Evolutionary conservation across 2,329 filamentous ascomycete genomes (phyloP).

Genomic region (Ilyonectria destructans): DNA sequence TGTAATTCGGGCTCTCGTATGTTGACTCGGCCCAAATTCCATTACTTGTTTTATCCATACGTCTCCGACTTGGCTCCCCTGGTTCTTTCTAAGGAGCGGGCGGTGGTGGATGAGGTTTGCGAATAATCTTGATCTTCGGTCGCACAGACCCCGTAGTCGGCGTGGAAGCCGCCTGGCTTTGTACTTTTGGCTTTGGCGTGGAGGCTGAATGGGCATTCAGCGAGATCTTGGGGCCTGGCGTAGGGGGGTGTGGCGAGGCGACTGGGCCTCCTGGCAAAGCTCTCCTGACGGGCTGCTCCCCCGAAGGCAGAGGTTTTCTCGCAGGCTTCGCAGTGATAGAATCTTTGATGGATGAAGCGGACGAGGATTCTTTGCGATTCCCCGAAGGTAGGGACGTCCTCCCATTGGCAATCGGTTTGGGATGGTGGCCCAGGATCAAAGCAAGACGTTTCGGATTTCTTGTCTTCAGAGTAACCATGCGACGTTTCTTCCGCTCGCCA

Average conservation of each 20-base stretch:
- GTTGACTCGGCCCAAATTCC: not conserved
- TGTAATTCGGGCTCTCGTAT: not conserved
- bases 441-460: constrained; percentile 55
- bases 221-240: constrained; percentile 49
- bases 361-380: constrained; percentile 45
- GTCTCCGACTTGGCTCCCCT: not conserved
- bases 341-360: constrained; percentile 48
- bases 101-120: constrained; percentile 53
- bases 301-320: constrained; percentile 56
- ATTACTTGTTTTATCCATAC: not conserved
- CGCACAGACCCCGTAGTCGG: constrained; percentile 46
- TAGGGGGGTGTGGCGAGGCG: constrained; percentile 42
- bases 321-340: constrained; percentile 54
- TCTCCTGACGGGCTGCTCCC: constrained; percentile 49
- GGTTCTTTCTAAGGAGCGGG: constrained; percentile 43
- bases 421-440: constrained; percentile 52
- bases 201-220: constrained; percentile 43
- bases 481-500: constrained; percentile 51
- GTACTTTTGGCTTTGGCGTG: constrained; percentile 44
- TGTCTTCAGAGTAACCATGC: constrained; percentile 58
- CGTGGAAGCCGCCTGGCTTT: constrained; percentile 45
- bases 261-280: constrained; percentile 53
- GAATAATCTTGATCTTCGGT: constrained; percentile 58
- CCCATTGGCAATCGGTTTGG: constrained; percentile 39
- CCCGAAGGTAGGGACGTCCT: constrained; percentile 55